Base-by-base conservation (phyloP, 495 filamentous ascomycete genomes). In the Penicillium crystallinum region DNA sequence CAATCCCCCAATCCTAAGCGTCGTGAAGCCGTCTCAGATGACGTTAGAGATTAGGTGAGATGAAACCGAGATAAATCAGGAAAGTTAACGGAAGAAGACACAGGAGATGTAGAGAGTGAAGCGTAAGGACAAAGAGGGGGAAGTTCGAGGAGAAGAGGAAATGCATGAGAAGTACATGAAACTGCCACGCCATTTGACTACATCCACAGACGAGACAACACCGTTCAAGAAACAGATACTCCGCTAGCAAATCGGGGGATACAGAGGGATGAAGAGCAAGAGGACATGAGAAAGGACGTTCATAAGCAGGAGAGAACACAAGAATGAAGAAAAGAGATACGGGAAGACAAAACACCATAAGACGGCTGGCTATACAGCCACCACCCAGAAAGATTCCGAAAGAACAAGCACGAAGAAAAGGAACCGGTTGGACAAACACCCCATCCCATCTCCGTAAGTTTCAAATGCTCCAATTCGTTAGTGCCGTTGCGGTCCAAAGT, bases 401-500 rank as follows among this genome's bases (percentile, higher is more conserved):
- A 73, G 69, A 63, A 68, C 39, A 57, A 42, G 39, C 41, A 54
- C 17, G 44, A 52, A 61, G 54, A 35, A 49, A 38, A 63, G 59
- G 64, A 64, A 57, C 68, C 61, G 53, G 69, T 63, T 67, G 58
- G 64, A 67, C 60, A 73, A 73, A 71, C 68, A 71, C 46, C 70
- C 68, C 63, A 57, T 68, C 66, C 68, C 63, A 58, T 70, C 66
- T 68, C 67, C 49, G 62, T 66, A 65, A 56, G 67, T 66, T 63
- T 62, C 58, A 72, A 64, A 71, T 68, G 65, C 70, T 64, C 68
- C 71, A 54, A 54, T 59, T 46, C 58, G 44, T 79, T 67, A 81
- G 62, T 72, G 76, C 59, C 74, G 71, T 68, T 80, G 77, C 54
- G 76, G 77, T 50, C 82, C 80, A 71, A 83, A 84, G 64, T 82